phyloP scores from a whole-genome alignment of 2,329 filamentous ascomycete genomes.

The Stemphylium beticola region DNA sequence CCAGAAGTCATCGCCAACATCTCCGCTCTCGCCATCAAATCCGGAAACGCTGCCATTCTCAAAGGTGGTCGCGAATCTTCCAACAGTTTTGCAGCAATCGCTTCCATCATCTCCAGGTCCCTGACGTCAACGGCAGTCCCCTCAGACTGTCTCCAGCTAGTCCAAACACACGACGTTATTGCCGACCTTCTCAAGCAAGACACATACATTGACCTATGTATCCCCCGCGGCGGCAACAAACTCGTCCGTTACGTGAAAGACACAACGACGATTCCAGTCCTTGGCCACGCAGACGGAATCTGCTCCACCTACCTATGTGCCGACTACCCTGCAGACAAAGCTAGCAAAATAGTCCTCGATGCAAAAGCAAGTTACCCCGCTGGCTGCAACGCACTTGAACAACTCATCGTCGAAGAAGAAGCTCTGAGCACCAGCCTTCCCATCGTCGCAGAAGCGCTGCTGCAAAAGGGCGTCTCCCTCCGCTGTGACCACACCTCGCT shows the following conservation, averaged over 20 bases:
- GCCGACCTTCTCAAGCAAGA: slow-evolving; percentile 86
- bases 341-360: slow-evolving; percentile 80
- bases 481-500: slow-evolving; percentile 78
- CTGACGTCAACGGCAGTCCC: slow-evolving; percentile 77
- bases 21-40: slow-evolving; percentile 93
- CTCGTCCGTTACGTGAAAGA: slow-evolving; percentile 89
- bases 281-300: slow-evolving; percentile 94
- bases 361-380: slow-evolving; percentile 94
- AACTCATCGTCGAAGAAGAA: slow-evolving; percentile 79
- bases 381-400: slow-evolving; percentile 94
- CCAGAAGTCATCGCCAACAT: slow-evolving; percentile 99
- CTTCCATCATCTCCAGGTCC: slow-evolving; percentile 79
- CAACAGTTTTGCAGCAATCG: slow-evolving; percentile 92
- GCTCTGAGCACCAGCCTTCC: slow-evolving; percentile 73
- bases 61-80: slow-evolving; percentile 98
- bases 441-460: slow-evolving; percentile 72
- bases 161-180: slow-evolving; percentile 90
- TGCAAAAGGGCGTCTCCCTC: slow-evolving; percentile 78
- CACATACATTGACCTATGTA: slow-evolving; percentile 89
- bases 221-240: slow-evolving; percentile 89
- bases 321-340: slow-evolving; percentile 75
- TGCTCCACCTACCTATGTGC: slow-evolving; percentile 85
- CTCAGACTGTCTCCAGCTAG: slow-evolving; percentile 86
- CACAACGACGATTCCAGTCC: slow-evolving; percentile 90
- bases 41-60: slow-evolving; percentile 93